Evolutionary conservation across 257 asterid species (phyloP), one percentile per base, ranked within the genome.

Genomic region (Craterostigma plantagineum): DNA sequence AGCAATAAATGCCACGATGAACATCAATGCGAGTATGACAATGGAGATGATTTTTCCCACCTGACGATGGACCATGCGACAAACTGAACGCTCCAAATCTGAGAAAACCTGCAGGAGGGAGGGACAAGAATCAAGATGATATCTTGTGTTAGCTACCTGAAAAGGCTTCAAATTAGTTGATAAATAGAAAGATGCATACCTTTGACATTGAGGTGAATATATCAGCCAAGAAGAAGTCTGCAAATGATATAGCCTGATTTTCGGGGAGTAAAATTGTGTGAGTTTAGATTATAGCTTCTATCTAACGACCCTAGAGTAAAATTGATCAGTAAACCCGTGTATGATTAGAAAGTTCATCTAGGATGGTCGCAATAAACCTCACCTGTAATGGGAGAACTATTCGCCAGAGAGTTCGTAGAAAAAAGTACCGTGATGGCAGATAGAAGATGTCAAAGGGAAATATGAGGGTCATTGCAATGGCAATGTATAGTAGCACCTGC

Each of bases 61-160:
- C 96, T 84, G 99, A 49, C 79, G 90, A 66, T 90, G 99, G 64
- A 84, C 81, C 99, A 90, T 90, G 53, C 96, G 78, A 59, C 99
- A 90, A 39, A 68, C 92, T 34, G 96, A 90, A 34, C 99, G 95
- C 77, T 90, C 99, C 91, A 90, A 68, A 73, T 90, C 96, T 4
- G 99, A 90, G 63, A 90, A 84, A 50, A 90, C 96, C 99, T 90
- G 76, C 59, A 67, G 15, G n/a, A 12, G 14, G 12, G 45, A 1
- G 15, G 12, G 2, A 8, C 8, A 7, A 11, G 17, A 2, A 40
- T 11, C 33, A 16, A 15, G 12, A 7, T 27, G 33, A 43, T 27
- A 11, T 12, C 9, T 15, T 15, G 9, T 3, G 10, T 43, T 15
- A n/a, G n/a, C n/a, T n/a, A n/a, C 12, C 4, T 9, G 4, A 41